A percentile compares a stretch with the other conserved stretches of the same genome.
These are phyloP conservation scores for Trichophyton verrucosum DNA, from an alignment of 2,329 filamentous ascomycete genomes.

Conservation along the genomic window DNA sequence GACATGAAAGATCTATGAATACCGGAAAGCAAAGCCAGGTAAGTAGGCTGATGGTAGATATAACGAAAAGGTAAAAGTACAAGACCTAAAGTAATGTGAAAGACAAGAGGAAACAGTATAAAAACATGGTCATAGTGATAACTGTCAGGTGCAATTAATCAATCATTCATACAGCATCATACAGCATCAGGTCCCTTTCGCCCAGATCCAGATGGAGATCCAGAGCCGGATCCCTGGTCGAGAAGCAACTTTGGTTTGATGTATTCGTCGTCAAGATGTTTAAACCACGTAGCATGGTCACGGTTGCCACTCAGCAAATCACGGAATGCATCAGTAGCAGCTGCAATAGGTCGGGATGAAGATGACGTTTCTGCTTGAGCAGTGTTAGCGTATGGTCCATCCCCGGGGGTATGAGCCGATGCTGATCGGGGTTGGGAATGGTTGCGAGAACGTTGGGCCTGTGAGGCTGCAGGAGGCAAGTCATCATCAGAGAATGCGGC, in stretches of 20 bases:
- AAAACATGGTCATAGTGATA: neutral
- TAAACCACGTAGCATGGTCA: constrained; percentile 81
- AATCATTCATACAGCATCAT: constrained; percentile 11
- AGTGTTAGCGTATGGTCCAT: constrained; percentile 6
- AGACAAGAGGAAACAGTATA: neutral
- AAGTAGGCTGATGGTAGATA: neutral
- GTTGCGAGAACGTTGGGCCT: constrained; percentile 12
- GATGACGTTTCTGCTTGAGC: constrained; percentile 5
- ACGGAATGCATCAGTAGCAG: constrained; percentile 62
- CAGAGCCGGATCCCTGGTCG: constrained; percentile 44
- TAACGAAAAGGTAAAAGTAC: neutral
- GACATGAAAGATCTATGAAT: neutral
- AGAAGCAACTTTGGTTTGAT: constrained; percentile 85
- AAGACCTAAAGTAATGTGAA: neutral
- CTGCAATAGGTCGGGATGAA: constrained; percentile 35
- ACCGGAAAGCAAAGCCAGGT: neutral
- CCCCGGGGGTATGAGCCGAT: neutral
- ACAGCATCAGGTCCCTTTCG: constrained; percentile 32
- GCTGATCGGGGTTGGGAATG: neutral
- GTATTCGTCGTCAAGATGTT: constrained; percentile 87
- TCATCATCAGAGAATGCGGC: constrained; percentile 41
- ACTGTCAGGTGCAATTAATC: neutral
- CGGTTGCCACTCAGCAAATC: constrained; percentile 69
- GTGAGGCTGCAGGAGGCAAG: constrained; percentile 42
- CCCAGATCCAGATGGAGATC: constrained; percentile 11